A percentile compares a stretch with the other conserved stretches of the same genome.
phyloP scores from a whole-genome alignment of 1,284 basidiomycete genomes.

The Trametes polyzona region DNA sequence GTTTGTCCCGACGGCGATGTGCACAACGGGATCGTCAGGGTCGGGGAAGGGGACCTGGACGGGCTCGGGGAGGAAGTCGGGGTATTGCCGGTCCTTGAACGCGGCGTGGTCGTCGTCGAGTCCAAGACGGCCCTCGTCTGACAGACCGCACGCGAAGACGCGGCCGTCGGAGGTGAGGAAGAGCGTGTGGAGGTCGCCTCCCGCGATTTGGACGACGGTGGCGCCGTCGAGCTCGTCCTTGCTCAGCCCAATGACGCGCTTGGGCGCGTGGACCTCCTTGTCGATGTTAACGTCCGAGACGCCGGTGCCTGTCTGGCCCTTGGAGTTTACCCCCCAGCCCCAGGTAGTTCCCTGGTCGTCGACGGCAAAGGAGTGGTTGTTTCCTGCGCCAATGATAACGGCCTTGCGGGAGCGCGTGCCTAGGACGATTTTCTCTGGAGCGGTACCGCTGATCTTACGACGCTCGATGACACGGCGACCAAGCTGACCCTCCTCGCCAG shows the following conservation, averaged over 20 bases:
- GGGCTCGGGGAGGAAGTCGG: conserved; percentile 65
- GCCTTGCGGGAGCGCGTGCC: conserved; percentile 73
- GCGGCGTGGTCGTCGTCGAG: conserved; percentile 62
- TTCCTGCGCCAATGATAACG: conserved; percentile 78
- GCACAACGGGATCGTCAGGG: conserved; percentile 69
- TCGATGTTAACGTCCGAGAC: conserved; percentile 50
- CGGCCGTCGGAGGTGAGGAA: conserved; percentile 86
- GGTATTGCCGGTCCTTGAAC: conserved; percentile 53
- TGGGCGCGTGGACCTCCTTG: conserved; percentile 69
- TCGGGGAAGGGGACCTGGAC: conserved; percentile 72
- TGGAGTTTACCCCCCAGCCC: conserved; percentile 91
- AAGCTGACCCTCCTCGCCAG: conserved; percentile 86
- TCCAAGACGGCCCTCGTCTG: conserved; percentile 81
- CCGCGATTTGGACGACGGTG: conserved; percentile 70
- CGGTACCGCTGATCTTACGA: conserved; percentile 81
- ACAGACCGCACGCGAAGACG: conserved; percentile 84
- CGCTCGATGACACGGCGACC: conserved; percentile 86
- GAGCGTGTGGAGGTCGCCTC: conserved; percentile 86
- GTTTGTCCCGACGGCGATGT: conserved; percentile 78
- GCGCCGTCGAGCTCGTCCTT: conserved; percentile 71
- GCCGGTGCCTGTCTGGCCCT: conserved; percentile 69
- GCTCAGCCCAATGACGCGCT: conserved; percentile 66
- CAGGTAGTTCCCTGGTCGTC: conserved; percentile 82
- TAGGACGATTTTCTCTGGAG: conserved; percentile 80
- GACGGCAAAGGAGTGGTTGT: conserved; percentile 89